These are phyloP conservation scores for Gnomoniopsis smithogilvyi DNA, from an alignment of 2,329 filamentous ascomycete genomes.

Conservation along the genomic window DNA sequence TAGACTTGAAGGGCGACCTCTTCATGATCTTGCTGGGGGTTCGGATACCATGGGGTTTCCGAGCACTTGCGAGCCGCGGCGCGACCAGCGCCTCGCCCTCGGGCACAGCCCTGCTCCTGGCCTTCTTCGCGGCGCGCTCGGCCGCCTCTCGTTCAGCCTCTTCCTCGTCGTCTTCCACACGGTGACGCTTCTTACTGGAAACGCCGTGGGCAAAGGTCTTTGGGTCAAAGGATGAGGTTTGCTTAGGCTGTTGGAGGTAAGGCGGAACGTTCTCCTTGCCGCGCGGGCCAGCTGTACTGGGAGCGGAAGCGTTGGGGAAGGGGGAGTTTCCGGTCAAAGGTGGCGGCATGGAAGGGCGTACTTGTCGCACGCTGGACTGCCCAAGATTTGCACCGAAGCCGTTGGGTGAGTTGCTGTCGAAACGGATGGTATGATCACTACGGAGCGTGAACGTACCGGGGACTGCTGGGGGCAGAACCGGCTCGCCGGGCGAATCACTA, in stretches of 20 bases:
- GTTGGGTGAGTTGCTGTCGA: constrained; percentile 43
- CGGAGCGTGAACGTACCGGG: constrained; percentile 64
- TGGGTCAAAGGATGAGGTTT: constrained; percentile 25
- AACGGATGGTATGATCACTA: constrained; percentile 62
- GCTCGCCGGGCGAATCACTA: background rate
- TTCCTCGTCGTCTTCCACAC: constrained; percentile 56
- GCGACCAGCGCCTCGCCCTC: constrained; percentile 53
- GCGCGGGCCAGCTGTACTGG: constrained; percentile 36
- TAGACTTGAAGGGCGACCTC: constrained; percentile 13
- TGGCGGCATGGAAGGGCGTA: constrained; percentile 49
- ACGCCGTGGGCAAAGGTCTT: constrained; percentile 58
- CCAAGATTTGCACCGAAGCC: constrained; percentile 57
- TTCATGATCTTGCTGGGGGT: constrained; percentile 10
- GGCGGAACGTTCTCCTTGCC: constrained; percentile 52
- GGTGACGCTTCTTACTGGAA: constrained; percentile 62
- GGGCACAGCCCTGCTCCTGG: constrained; percentile 44
- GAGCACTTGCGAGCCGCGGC: constrained; percentile 36
- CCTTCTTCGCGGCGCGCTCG: constrained; percentile 57
- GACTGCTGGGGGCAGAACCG: constrained; percentile 26
- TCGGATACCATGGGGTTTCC: constrained; percentile 1
- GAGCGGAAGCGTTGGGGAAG: constrained; percentile 22
- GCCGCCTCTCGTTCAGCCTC: constrained; percentile 46
- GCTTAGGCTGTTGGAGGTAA: constrained; percentile 16
- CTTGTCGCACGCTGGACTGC: constrained; percentile 60
- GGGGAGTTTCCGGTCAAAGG: constrained; percentile 58